These are phyloP conservation scores for Tetrapisispora pingtungensis DNA, from an alignment of 805 yeast species.

Conservation along the genomic window DNA sequence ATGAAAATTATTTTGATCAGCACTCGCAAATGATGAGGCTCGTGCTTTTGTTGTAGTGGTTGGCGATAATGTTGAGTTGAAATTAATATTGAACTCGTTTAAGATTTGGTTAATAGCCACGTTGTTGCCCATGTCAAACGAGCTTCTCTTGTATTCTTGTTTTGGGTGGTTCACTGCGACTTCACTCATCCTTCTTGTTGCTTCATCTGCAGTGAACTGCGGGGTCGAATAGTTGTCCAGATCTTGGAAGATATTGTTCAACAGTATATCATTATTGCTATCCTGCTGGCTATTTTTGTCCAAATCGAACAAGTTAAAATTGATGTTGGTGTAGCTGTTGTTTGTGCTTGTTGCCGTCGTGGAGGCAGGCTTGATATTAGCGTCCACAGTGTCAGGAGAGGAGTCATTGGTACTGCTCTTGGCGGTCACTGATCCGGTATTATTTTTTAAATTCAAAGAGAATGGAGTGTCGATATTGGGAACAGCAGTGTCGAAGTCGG, in stretches of 20 bases:
- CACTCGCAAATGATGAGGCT: neutral
- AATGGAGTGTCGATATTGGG: constrained; percentile 1
- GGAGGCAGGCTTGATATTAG: neutral
- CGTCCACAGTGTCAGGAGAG: neutral
- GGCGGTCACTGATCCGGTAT: neutral
- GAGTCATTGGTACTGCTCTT: constrained; percentile 5
- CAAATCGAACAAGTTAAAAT: neutral
- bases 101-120: neutral
- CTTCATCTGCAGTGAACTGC: neutral
- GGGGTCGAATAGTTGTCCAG: neutral
- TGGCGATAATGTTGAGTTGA: neutral
- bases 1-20: constrained; percentile 1
- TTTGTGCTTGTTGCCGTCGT: neutral
- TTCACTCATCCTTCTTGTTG: neutral
- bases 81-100: neutral
- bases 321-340: neutral
- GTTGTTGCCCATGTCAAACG: neutral
- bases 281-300: constrained; percentile 2
- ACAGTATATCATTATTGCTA: neutral
- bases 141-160: neutral
- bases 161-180: neutral
- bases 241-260: neutral
- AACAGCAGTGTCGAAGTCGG: neutral
- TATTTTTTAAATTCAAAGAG: constrained; percentile 2
- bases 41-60: neutral